Evolutionary conservation across 1,284 basidiomycete species (phyloP).

Genomic region (Malassezia yamatoensis): DNA sequence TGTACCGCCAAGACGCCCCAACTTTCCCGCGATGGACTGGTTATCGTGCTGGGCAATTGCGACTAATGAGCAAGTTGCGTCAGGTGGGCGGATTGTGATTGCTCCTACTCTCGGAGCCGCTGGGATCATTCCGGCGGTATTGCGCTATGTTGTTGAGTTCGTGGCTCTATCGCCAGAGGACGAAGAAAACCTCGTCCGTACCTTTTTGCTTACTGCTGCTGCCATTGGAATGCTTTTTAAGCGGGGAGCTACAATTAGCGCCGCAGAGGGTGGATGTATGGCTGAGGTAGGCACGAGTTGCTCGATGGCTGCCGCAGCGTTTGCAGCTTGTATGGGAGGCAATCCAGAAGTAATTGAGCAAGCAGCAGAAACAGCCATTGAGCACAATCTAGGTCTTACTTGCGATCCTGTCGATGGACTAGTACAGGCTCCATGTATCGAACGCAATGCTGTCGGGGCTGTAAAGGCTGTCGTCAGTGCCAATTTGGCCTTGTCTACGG

Average conservation of each 20-base stretch:
- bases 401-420: constrained; percentile 54
- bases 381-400: constrained; percentile 46
- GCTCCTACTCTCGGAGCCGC: constrained; percentile 67
- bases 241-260: constrained; percentile 86
- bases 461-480: constrained; percentile 57
- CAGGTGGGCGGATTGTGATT: constrained; percentile 84
- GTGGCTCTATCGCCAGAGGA: constrained; percentile 61
- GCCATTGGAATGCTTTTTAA: constrained; percentile 96
- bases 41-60: constrained; percentile 53
- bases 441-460: constrained; percentile 70
- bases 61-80: constrained; percentile 66
- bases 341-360: constrained; percentile 52
- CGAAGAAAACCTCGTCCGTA: constrained; percentile 71
- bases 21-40: constrained; percentile 87
- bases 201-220: constrained; percentile 70
- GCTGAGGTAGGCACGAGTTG: constrained; percentile 59
- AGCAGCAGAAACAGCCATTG: constrained; percentile 88
- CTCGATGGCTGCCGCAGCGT: constrained; percentile 83
- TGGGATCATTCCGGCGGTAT: constrained; percentile 78
- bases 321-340: constrained; percentile 63
- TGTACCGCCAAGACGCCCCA: constrained; percentile 57
- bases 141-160: constrained; percentile 80
- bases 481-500: constrained; percentile 74
- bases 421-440: constrained; percentile 77
- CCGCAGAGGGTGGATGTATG: constrained; percentile 62